phyloP scores from a whole-genome alignment of 164 flowering plant genomes.

The Hamamelis virginiana region DNA sequence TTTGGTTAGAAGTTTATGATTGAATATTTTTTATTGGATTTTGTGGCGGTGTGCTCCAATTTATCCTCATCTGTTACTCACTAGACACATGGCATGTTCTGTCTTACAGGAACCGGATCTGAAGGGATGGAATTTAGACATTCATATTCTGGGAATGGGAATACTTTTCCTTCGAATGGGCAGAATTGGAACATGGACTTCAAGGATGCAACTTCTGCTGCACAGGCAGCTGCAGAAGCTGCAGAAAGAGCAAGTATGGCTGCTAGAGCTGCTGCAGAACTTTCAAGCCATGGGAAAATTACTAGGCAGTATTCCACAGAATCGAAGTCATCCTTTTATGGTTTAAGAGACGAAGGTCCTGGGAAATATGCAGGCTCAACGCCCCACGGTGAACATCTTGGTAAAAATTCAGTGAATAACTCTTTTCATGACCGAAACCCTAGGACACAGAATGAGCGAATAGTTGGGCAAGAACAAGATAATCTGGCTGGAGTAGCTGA shows the following conservation, averaged over 20 bases:
- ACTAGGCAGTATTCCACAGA: constrained; percentile 41
- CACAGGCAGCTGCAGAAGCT: constrained; percentile 97
- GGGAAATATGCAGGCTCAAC: constrained; percentile 16
- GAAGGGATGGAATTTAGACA: constrained; percentile 25
- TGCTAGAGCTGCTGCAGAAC: constrained; percentile 95
- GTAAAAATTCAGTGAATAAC: constrained; percentile 4
- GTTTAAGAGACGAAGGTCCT: constrained; percentile 20
- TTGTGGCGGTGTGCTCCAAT: not conserved
- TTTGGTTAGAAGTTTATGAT: not conserved
- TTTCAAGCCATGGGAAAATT: constrained; percentile 48
- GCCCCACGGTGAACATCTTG: constrained; percentile 17
- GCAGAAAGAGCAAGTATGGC: constrained; percentile 95
- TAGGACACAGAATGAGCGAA: constrained; percentile 11
- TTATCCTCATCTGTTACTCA: not conserved
- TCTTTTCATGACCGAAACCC: constrained; percentile 19
- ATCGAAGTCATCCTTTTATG: constrained; percentile 25
- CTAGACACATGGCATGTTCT: constrained; percentile 5
- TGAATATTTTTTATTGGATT: not conserved
- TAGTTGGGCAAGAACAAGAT: constrained; percentile 11
- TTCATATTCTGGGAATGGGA: constrained; percentile 25
- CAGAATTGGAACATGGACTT: constrained; percentile 75
- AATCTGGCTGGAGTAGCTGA: constrained; percentile 19
- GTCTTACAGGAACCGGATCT: constrained; percentile 29
- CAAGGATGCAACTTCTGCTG: constrained; percentile 93
- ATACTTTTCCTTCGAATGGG: constrained; percentile 22